phyloP scores from a whole-genome alignment of 805 yeast genomes.

The Candida ulmi region DNA sequence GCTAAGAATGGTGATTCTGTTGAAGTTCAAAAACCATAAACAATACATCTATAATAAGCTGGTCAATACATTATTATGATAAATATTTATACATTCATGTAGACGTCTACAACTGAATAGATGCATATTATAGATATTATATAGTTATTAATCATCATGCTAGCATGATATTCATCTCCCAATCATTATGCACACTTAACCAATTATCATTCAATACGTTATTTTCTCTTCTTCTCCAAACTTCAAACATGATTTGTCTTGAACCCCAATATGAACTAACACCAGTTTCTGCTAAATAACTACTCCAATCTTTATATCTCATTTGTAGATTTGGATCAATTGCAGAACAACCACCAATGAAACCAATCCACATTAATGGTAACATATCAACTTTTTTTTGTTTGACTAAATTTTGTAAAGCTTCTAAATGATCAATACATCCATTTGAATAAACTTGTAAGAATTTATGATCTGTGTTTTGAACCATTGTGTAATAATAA shows the following conservation, averaged over 20 bases:
- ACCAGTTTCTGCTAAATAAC: constrained; percentile 43
- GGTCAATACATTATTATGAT: too few species aligned
- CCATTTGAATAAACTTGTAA: constrained; percentile 58
- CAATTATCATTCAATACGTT: constrained; percentile 60
- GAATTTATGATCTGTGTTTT: constrained; percentile 45
- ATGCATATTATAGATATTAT: too few species aligned
- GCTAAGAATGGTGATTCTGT: constrained; percentile 45
- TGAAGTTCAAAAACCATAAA: constrained; percentile 31
- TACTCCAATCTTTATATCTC: constrained; percentile 65
- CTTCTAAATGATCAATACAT: constrained; percentile 59
- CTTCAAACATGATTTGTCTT: constrained; percentile 77
- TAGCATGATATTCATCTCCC: constrained; percentile 83
- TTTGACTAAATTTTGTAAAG: constrained; percentile 52
- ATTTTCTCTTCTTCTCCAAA: constrained; percentile 68
- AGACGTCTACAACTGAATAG: too few species aligned
- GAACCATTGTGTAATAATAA: constrained; percentile 63
- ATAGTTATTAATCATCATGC: constrained; percentile 5
- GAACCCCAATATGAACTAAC: constrained; percentile 85
- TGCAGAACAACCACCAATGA: constrained; percentile 82
- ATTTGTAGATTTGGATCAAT: constrained; percentile 50
- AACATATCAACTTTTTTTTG: constrained; percentile 47
- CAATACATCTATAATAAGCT: too few species aligned
- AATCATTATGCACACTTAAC: constrained; percentile 73
- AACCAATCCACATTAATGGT: constrained; percentile 87
- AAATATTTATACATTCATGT: too few species aligned